A percentile compares a stretch with the other conserved stretches of the same genome.
Conservation (phyloP, 306 rosid species). For the Luffa aegyptiaca region DNA sequence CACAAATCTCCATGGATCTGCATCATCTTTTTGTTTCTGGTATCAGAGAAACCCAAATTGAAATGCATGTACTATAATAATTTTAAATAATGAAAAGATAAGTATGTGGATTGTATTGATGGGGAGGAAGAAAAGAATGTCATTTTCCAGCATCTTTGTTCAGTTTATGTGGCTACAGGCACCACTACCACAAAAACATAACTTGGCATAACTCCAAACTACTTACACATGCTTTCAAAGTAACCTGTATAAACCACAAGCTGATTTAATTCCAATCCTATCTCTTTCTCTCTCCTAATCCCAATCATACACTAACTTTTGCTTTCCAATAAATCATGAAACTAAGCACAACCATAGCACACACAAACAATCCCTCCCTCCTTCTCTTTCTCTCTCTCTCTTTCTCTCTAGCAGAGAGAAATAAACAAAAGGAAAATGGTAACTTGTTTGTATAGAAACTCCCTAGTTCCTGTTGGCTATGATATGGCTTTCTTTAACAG, state of each 20-base stretch:
- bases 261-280: background rate
- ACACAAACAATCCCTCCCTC: background rate
- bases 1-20: background rate
- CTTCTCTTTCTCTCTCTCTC: background rate
- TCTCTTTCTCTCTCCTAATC: slow-evolving; percentile 4
- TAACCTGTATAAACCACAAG: slow-evolving; percentile 7
- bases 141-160: background rate
- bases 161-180: slow-evolving; percentile 9
- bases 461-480: background rate
- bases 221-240: background rate
- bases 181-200: background rate
- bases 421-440: slow-evolving; percentile 41
- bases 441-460: slow-evolving; percentile 13
- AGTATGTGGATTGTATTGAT: background rate
- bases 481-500: background rate
- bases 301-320: slow-evolving; percentile 11
- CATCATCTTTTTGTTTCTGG: background rate
- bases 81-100: background rate
- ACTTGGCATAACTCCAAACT: background rate
- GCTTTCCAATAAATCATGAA: background rate
- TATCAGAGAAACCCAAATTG: background rate
- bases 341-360: background rate
- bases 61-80: background rate
- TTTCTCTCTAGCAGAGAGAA: background rate
- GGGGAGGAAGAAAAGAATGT: background rate